A percentile compares a stretch with the other conserved stretches of the same genome.
Conservation (phyloP, 1,284 basidiomycete species). For the Mycena citricolor region DNA sequence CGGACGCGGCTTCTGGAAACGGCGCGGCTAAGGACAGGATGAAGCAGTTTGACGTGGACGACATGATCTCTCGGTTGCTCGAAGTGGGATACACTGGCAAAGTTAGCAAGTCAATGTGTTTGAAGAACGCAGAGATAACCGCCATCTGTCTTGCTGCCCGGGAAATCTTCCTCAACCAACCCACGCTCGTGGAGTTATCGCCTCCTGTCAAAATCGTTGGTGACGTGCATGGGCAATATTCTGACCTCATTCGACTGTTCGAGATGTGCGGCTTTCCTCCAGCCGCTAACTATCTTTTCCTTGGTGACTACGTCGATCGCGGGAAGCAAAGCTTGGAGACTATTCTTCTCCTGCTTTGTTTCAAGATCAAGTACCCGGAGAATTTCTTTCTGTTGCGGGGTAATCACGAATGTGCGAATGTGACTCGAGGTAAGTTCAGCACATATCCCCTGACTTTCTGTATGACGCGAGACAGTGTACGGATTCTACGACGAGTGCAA, state of each 20-base stretch:
- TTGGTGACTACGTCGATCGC: conserved; percentile 98
- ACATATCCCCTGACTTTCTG: conserved; percentile 8
- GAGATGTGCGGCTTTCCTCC: conserved; percentile 99
- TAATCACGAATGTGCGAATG: conserved; percentile 99
- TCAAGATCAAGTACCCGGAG: conserved; percentile 99
- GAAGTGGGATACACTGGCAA: conserved; percentile 99
- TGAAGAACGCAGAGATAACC: conserved; percentile 97
- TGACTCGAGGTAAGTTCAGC: conserved; percentile 83
- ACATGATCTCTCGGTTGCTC: conserved; percentile 95
- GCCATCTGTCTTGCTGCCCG: conserved; percentile 96
- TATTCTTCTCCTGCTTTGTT: conserved; percentile 93
- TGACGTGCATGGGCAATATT: conserved; percentile 98
- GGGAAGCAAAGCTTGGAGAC: conserved; percentile 99
- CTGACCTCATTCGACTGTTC: conserved; percentile 96
- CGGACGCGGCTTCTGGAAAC: conserved; percentile 46
- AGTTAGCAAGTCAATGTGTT: conserved; percentile 93
- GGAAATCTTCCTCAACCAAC: conserved; percentile 95
- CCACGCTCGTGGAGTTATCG: conserved; percentile 95
- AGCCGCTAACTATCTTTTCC: conserved; percentile 95
- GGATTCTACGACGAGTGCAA: conserved; percentile 99
- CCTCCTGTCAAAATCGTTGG: conserved; percentile 99
- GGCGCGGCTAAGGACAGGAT: conserved; percentile 55
- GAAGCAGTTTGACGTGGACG: conserved; percentile 89
- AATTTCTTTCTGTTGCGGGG: conserved; percentile 98
- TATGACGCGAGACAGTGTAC: conserved; percentile 81